phyloP scores from a whole-genome alignment of 768 basidiomycete species.

The Myochromella boudieri region DNA sequence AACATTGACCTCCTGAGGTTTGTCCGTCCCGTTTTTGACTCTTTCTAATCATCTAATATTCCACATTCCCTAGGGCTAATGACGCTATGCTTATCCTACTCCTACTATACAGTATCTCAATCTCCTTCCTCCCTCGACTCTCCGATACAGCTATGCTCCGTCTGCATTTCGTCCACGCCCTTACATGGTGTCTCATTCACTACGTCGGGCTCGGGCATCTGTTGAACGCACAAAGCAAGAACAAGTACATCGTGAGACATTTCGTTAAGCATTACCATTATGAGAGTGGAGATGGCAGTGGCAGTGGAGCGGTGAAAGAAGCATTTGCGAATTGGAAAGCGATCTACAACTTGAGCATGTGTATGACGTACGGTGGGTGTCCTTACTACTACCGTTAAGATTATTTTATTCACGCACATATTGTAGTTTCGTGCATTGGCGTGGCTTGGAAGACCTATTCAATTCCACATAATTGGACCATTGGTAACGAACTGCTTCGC shows the following conservation, averaged over 20 bases:
- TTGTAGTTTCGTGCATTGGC: constrained; percentile 76
- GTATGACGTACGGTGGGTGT: constrained; percentile 86
- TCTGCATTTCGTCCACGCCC: constrained; percentile 80
- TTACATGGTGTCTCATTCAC: constrained; percentile 86
- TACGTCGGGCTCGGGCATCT: constrained; percentile 84
- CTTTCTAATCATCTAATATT: too few relatives aligned
- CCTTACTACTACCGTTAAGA: background rate
- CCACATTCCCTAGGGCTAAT: constrained; percentile 55
- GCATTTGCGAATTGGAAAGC: constrained; percentile 96
- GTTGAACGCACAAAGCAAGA: constrained; percentile 80
- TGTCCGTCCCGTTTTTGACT: too few relatives aligned
- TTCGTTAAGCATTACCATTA: constrained; percentile 96
- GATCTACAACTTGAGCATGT: constrained; percentile 88
- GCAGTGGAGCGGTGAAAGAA: constrained; percentile 82
- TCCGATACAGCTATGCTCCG: constrained; percentile 52
- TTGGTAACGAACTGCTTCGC: constrained; percentile 82
- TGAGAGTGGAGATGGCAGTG: constrained; percentile 62
- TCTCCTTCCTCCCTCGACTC: constrained; percentile 55
- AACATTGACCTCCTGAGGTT: constrained; percentile 88
- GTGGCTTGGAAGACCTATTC: constrained; percentile 91
- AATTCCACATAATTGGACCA: constrained; percentile 80
- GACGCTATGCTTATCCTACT: constrained; percentile 82
- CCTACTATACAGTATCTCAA: constrained; percentile 62
- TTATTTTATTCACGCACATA: background rate
- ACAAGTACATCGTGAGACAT: constrained; percentile 90